Base-by-base conservation (phyloP, 2,329 filamentous ascomycete species). In the Alternaria solani region DNA sequence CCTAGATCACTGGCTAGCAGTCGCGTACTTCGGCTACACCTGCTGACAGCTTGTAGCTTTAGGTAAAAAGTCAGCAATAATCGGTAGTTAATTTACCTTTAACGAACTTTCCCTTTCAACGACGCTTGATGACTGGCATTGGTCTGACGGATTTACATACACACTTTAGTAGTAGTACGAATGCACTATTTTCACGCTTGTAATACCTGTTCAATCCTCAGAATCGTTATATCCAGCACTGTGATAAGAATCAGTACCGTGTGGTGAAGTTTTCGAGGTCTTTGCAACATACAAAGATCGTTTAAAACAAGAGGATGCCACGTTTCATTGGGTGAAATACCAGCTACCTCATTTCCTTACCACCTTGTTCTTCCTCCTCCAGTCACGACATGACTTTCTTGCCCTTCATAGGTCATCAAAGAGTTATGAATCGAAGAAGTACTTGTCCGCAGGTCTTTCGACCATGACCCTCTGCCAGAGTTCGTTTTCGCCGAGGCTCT, bases 401-500 rank as follows among this genome's bases (percentile, higher is more conserved):
- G 28, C 28, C 28, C 28, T 30, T 12, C 28, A 12, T 30, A 30
- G 28, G 28, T 11, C 28, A 1, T 30, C 28, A 30, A 0, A 11
- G 28, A 30, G 28, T 30, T 8, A 30, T 30, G 28, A 9, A 56
- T 26, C 20, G 36, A 42, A 36, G 23, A 48, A 26, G 16, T 49
- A 34, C 14, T 44, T 20, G 9, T 42, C 14, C 14, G 12, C 26
- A 28, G 26, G 28, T 18, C 30, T 18, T 28, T 44, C 28, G 11
- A 51, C 26, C 30, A 57, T 51, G 9, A 51, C 30, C 23, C 9
- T 57, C 25, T 43, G 38, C 54, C 54, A 57, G 12, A 51, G 30
- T 4, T 28, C 28, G 28, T 46, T 57, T 44, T 34, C 28, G 14
- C 20, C 5, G 12, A 57, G 30, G 16, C 6, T 44, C 16, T n/a